Conservation (phyloP, 108 stramenopile genomes). For the Skeletonema grethae region DNA sequence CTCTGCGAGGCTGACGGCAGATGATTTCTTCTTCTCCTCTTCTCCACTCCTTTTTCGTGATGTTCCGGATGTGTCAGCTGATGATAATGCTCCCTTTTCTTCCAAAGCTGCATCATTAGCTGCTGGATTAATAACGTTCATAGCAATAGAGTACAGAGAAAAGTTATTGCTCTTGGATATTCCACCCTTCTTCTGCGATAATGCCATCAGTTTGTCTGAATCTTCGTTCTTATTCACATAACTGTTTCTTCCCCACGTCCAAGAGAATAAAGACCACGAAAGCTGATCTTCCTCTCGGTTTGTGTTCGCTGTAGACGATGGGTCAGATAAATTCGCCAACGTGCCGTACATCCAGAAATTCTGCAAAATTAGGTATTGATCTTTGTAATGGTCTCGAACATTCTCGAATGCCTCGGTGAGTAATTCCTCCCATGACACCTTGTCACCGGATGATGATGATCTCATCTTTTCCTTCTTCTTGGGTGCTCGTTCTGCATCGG, state of each 20-base stretch:
- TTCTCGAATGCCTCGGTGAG: neutral
- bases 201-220: neutral
- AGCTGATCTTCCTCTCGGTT: neutral
- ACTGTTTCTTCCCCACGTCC: neutral
- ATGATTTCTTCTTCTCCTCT: neutral
- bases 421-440: neutral
- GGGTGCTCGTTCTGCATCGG: neutral
- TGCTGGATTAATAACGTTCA: neutral
- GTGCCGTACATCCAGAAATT: neutral
- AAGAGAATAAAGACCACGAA: neutral
- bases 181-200: neutral
- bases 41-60: neutral
- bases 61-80: neutral
- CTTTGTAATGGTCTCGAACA: neutral
- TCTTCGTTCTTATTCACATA: neutral
- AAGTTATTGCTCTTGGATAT: neutral
- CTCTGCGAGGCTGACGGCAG: constrained; percentile 54
- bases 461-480: neutral
- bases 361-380: neutral
- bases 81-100: neutral
- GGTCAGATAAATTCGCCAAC: neutral
- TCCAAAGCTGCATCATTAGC: neutral
- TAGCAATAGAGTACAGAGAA: neutral
- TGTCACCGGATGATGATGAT: neutral
- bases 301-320: neutral